These are phyloP conservation scores for Voacanga thouarsii DNA, from an alignment of 257 asterid species.

Conservation along the genomic window DNA sequence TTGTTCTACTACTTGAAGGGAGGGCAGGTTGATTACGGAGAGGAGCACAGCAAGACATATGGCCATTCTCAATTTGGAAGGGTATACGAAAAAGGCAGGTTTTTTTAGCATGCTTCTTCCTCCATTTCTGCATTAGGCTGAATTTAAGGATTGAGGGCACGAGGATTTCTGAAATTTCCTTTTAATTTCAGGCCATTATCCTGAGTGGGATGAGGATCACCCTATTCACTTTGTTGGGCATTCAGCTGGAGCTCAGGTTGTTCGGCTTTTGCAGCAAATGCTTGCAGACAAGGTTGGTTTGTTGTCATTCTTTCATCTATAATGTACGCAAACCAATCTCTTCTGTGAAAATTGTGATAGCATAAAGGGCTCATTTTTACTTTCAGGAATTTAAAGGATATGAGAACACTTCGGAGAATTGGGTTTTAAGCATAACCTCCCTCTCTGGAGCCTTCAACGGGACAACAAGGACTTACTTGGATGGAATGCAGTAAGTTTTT, in stretches of 20 bases:
- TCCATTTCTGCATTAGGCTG: not conserved
- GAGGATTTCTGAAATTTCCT: not conserved
- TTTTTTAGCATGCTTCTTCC: slow-evolving; percentile 5
- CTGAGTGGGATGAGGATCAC: slow-evolving; percentile 96
- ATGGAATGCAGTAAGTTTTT: slow-evolving; percentile 84
- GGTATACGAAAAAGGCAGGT: slow-evolving; percentile 63
- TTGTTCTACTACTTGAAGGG: slow-evolving; percentile 95
- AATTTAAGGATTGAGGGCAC: not conserved
- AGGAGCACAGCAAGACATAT: slow-evolving; percentile 88
- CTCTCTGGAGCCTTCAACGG: slow-evolving; percentile 98
- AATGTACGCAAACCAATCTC: not conserved
- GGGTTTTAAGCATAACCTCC: slow-evolving; percentile 85
- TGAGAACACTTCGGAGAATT: slow-evolving; percentile 68
- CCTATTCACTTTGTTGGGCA: slow-evolving; percentile 96
- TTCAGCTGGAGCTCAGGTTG: slow-evolving; percentile 97
- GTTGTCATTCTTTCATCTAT: not conserved
- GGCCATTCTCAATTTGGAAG: slow-evolving; percentile 84
- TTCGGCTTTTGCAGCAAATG: slow-evolving; percentile 92
- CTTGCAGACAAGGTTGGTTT: slow-evolving; percentile 79
- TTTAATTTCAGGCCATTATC: slow-evolving; percentile 67
- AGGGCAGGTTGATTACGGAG: slow-evolving; percentile 93
- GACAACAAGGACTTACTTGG: slow-evolving; percentile 82
- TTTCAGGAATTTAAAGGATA: slow-evolving; percentile 75
- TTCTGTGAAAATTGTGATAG: slow-evolving; percentile 8
- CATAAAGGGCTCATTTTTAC: not conserved